A percentile compares a stretch with the other conserved stretches of the same genome.
Conservation (phyloP, 345 rosid genomes). For the Lepidium sativum region DNA sequence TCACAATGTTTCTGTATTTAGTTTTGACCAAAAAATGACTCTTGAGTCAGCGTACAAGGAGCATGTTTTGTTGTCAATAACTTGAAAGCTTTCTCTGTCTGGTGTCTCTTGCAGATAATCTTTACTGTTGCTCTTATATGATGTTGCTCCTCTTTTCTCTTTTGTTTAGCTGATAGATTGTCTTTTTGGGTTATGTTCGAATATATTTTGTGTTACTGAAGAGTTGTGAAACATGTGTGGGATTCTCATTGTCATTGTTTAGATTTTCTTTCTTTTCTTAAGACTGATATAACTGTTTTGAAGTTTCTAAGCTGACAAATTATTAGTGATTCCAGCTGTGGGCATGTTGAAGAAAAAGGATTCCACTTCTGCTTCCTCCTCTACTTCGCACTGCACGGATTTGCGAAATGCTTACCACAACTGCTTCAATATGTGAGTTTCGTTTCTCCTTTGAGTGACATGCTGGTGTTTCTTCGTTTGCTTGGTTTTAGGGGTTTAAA, state of each 20-base stretch:
- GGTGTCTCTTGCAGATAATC: neutral
- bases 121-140: neutral
- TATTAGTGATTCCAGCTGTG: slow-evolving; percentile 23
- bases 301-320: neutral
- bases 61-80: neutral
- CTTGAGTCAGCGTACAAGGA: neutral
- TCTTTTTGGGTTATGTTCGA: neutral
- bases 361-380: slow-evolving; percentile 26
- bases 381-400: slow-evolving; percentile 64
- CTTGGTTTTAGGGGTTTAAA: neutral
- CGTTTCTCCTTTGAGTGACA: neutral
- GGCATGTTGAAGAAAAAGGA: slow-evolving; percentile 30
- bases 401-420: slow-evolving; percentile 65
- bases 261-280: neutral
- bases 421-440: slow-evolving; percentile 70
- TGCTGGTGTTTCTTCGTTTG: neutral
- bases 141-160: neutral
- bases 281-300: neutral
- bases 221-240: neutral
- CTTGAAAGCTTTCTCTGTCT: neutral
- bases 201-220: neutral
- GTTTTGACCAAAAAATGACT: neutral
- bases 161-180: neutral
- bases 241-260: neutral
- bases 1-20: neutral